phyloP scores from a whole-genome alignment of 257 asterid species.

The Solanum chilense region DNA sequence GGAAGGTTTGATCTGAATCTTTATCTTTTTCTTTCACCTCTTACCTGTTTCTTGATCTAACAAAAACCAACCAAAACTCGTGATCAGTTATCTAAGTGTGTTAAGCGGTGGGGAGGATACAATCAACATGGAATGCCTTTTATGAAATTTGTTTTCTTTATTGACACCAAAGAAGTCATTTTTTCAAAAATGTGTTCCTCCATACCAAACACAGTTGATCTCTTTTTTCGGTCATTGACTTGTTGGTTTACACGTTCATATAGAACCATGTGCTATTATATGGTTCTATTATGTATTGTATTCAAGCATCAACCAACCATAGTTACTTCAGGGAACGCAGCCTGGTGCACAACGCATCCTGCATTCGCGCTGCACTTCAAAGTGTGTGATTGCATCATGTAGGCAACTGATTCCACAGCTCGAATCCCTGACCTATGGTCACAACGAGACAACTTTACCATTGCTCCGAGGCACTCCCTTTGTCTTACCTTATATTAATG shows the following conservation, averaged over 20 bases:
- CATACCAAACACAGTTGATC: neutral
- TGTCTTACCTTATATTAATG: neutral
- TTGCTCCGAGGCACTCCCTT: neutral
- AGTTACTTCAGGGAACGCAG: neutral
- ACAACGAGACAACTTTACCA: neutral
- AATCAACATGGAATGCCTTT: neutral
- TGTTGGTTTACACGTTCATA: neutral
- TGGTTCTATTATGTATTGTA: neutral
- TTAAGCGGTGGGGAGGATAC: neutral
- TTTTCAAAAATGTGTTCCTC: neutral
- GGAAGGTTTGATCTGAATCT: conserved; percentile 59
- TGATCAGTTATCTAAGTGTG: neutral
- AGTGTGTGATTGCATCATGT: neutral
- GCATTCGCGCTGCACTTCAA: neutral
- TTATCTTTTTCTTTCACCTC: neutral
- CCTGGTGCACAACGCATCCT: neutral
- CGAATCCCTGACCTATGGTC: neutral
- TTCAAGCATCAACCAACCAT: neutral
- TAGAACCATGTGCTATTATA: neutral
- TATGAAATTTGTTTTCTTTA: neutral
- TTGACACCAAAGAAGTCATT: neutral
- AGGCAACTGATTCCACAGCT: neutral
- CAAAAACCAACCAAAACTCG: neutral
- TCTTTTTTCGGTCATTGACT: neutral
- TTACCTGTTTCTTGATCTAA: neutral